phyloP scores from a whole-genome alignment of 2,329 filamentous ascomycete species.

The Nemania sp. region DNA sequence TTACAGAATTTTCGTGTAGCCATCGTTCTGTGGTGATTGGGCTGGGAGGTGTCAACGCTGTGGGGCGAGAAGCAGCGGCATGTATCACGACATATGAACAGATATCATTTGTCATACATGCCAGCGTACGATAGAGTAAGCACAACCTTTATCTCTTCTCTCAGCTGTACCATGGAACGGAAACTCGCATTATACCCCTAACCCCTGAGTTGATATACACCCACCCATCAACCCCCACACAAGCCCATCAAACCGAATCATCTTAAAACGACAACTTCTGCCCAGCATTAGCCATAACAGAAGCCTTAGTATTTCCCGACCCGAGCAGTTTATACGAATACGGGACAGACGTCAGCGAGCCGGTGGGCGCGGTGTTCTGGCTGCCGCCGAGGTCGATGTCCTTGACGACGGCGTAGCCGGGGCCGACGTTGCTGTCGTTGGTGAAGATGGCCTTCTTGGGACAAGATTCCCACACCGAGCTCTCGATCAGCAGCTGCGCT shows the following conservation, averaged over 20 bases:
- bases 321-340: constrained; percentile 47
- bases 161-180: too few species aligned
- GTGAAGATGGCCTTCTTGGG: constrained; percentile 37
- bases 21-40: too few species aligned
- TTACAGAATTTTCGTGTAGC: too few species aligned
- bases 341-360: constrained; percentile 44
- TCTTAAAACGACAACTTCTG: constrained; percentile 26
- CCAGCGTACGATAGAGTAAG: too few species aligned
- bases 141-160: too few species aligned
- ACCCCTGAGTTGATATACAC: too few species aligned
- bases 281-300: constrained; percentile 36
- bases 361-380: constrained; percentile 43
- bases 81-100: too few species aligned
- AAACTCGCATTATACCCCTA: too few species aligned
- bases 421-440: constrained; percentile 42
- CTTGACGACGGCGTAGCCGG: constrained; percentile 40
- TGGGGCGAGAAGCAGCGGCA: too few species aligned
- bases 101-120: too few species aligned
- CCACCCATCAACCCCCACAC: too few species aligned
- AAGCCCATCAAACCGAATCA: background rate
- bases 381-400: constrained; percentile 47
- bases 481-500: constrained; percentile 28
- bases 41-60: too few species aligned
- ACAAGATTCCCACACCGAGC: constrained; percentile 24
- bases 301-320: constrained; percentile 41